Evolutionary conservation across 306 rosid genomes (phyloP).

Genomic region (Dalbergia oliveri): DNA sequence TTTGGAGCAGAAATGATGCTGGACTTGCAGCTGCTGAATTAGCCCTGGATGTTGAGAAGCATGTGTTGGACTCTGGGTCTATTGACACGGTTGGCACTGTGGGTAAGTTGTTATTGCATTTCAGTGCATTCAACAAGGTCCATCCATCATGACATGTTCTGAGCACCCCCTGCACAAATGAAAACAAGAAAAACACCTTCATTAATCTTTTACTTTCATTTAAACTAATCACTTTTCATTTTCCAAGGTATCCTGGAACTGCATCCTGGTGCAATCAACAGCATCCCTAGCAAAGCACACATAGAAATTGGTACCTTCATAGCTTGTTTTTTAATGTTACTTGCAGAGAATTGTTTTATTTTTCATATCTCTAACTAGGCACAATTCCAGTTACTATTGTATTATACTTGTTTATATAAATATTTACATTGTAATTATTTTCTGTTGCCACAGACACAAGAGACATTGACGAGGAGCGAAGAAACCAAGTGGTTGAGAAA

Average conservation of each 20-base stretch:
- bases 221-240: conserved; percentile 35
- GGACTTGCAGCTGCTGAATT: conserved; percentile 97
- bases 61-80: conserved; percentile 90
- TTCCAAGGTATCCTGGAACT: conserved; percentile 82
- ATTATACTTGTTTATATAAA: conserved; percentile 20
- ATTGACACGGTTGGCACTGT: conserved; percentile 95
- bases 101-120: conserved; percentile 58
- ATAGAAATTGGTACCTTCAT: conserved; percentile 75
- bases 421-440: conserved; percentile 28
- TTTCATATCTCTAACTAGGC: conserved; percentile 7
- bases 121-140: not conserved
- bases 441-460: conserved; percentile 69
- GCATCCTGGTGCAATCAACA: conserved; percentile 97
- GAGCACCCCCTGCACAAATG: not conserved
- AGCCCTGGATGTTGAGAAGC: conserved; percentile 87
- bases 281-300: conserved; percentile 94
- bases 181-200: not conserved
- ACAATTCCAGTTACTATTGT: conserved; percentile 17
- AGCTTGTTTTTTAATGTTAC: conserved; percentile 13
- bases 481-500: conserved; percentile 83
- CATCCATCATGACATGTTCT: not conserved
- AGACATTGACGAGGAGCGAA: conserved; percentile 87
- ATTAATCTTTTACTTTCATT: not conserved
- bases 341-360: conserved; percentile 4
- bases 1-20: conserved; percentile 82